Evolutionary conservation across 139 green algal species (phyloP).

Genomic region (Tetradesmus obliquus): DNA sequence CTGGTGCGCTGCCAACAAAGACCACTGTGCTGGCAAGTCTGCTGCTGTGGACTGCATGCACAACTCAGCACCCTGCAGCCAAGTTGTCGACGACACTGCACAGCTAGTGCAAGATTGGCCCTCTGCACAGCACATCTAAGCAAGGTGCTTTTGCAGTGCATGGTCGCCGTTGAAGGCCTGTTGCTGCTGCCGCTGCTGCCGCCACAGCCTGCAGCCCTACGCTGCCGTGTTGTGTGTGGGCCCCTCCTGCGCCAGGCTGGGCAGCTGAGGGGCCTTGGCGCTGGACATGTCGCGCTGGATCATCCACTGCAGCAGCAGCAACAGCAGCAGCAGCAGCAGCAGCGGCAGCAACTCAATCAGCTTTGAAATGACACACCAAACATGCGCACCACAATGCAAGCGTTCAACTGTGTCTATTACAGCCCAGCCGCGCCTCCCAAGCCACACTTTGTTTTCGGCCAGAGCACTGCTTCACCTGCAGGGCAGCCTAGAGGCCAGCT

Average conservation of each 20-base stretch:
- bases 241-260: conserved; percentile 45
- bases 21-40: too few relatives aligned
- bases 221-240: conserved; percentile 19
- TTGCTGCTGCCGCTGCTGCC: neutral
- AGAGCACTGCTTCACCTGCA: neutral
- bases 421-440: neutral
- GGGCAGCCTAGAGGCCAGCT: neutral
- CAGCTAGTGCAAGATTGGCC: too few relatives aligned
- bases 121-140: neutral
- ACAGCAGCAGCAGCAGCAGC: neutral
- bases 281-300: conserved; percentile 48
- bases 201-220: neutral
- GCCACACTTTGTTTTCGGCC: too few relatives aligned
- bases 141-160: neutral
- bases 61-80: neutral
- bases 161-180: neutral
- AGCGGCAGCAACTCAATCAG: neutral
- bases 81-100: too few relatives aligned
- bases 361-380: neutral
- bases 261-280: conserved; percentile 34
- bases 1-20: too few relatives aligned
- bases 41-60: neutral
- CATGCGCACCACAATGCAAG: neutral
- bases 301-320: conserved; percentile 49
- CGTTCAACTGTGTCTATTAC: neutral